Base-by-base conservation (phyloP, 345 rosid genomes). In the Corchorus capsularis region DNA sequence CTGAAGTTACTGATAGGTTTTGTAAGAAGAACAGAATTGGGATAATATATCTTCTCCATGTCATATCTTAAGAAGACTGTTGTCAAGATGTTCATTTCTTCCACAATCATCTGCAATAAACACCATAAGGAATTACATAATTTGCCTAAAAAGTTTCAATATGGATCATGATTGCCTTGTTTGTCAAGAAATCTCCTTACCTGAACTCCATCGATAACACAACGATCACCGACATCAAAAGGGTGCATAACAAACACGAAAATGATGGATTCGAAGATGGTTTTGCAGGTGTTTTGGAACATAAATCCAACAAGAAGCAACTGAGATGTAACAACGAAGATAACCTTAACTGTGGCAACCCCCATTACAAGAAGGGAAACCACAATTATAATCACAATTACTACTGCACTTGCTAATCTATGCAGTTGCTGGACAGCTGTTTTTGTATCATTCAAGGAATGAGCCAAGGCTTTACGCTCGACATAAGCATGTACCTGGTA, bases 241-340 rank as follows among this genome's bases (percentile, higher is more conserved):
- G 97, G 97, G 79, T 92, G 97, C 85, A 93, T 91, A 35, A 85
- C 91, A 66, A 93, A 93, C 83, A 93, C 89, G 78, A 87, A 93
- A 75, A 93, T 87, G 84, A 93, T 91, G 80, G 96, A 89, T 75
- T 93, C 97, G 7, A 93, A 93, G 0, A 86, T 76, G 32, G 91
- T 93, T 76, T 91, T 93, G 90, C 97, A 89, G 63, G 89, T 91
- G 82, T 91, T 93, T 61, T 91, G 91, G 83, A 93, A 93, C 84
- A 93, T 84, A 79, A 93, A 89, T 5, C 94, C 97, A 0, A 89
- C 89, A 3, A 91, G 82, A n/a, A 93, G 83, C 15, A 93, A 54
- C 77, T 93, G 96, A 16, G 96, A 87, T 3, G 89, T 85, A 71
- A 91, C 85, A 20, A 92, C 82, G 5, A 92, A 79, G 17, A 92